Percentiles rank a stretch among this genome's conserved stretches.
Evolutionary conservation across 306 rosid genomes (phyloP).

Genomic region (Trifolium repens): DNA sequence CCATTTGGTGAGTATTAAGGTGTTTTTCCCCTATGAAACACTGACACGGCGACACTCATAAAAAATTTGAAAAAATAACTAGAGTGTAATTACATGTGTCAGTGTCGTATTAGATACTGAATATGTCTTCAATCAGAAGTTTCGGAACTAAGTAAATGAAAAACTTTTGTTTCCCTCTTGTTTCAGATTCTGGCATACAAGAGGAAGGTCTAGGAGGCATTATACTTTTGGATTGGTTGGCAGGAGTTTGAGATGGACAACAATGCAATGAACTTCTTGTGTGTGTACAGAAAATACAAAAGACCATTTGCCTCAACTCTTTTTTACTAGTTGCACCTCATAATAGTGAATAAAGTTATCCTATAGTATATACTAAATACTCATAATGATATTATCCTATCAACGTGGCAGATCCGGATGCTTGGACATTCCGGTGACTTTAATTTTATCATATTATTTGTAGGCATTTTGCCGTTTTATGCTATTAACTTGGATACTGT

Average conservation of each 20-base stretch:
- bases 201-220: conserved; percentile 51
- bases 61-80: background rate
- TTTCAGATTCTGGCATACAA: conserved; percentile 85
- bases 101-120: background rate
- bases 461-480: no score
- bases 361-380: conserved; percentile 24
- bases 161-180: conserved; percentile 41
- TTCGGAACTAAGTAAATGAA: background rate
- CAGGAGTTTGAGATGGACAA: conserved; percentile 29
- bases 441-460: no score
- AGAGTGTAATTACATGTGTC: background rate
- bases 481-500: no score
- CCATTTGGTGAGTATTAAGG: conserved; percentile 62
- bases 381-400: conserved; percentile 22
- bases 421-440: no score
- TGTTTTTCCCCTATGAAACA: background rate
- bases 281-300: conserved; percentile 33
- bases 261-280: conserved; percentile 25
- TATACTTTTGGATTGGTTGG: conserved; percentile 22
- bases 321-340: conserved; percentile 31
- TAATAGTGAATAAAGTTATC: background rate
- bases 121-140: background rate
- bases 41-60: background rate
- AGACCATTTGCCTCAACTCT: conserved; percentile 13
- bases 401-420: no score